Percentiles rank a stretch among this genome's conserved stretches.
Conservation (phyloP, 305 asterid species). For the Rubia occidens region DNA sequence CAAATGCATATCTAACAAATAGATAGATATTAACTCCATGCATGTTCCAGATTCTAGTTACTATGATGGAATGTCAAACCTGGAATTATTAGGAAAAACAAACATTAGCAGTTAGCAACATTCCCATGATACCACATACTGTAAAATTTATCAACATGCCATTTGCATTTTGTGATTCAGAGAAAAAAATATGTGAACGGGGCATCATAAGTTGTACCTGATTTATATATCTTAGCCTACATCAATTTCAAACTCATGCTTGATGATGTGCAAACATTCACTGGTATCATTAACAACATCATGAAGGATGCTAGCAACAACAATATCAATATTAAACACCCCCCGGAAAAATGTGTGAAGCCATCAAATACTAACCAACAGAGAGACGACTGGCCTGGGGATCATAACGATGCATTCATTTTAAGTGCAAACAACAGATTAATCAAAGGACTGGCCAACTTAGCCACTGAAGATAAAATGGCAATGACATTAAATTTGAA, state of each 20-base stretch:
- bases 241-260: conserved; percentile 68
- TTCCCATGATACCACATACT: neutral
- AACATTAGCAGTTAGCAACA: neutral
- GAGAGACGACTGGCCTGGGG: neutral
- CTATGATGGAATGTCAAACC: neutral
- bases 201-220: conserved; percentile 44
- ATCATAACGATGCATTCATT: neutral
- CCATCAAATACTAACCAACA: neutral
- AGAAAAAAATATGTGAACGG: neutral
- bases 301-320: conserved; percentile 92
- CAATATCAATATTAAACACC: conserved; percentile 45
- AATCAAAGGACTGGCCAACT: neutral
- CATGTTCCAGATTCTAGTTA: neutral
- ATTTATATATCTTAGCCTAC: conserved; percentile 76
- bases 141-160: neutral
- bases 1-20: conserved; percentile 9
- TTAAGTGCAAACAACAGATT: neutral
- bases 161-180: conserved; percentile 1
- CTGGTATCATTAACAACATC: conserved; percentile 78
- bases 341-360: conserved; percentile 8
- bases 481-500: conserved; percentile 18
- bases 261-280: conserved; percentile 63
- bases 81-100: neutral
- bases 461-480: conserved; percentile 7
- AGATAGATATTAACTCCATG: conserved; percentile 4